Evolutionary conservation across 495 filamentous ascomycete genomes (phyloP), one percentile per base, ranked within the genome.

Genomic region (Pyrenula aspistea): DNA sequence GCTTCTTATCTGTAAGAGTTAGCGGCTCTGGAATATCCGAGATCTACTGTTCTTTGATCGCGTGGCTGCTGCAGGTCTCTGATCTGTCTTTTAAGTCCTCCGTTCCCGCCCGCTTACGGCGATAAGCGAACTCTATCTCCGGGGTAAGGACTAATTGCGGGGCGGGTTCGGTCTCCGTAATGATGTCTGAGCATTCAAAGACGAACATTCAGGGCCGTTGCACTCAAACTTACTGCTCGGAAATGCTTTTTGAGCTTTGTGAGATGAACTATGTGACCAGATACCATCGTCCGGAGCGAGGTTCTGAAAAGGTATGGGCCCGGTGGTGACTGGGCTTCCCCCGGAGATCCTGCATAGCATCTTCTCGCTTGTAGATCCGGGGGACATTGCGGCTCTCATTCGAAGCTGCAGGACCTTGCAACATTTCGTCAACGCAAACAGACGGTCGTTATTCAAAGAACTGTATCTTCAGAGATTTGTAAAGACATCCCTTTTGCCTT

Each of bases 301-400:
- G 4, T 15, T 42, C n/a, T 22, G 20, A 23, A 15, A n/a, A 23
- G 51, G n/a, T 36, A 63, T 61, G 61, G 51, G 25, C 2, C 31
- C 49, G 12, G 12, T 31, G 15, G 50, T 65, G 1, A 54, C 63
- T 4, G 19, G 36, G 12, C 70, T 81, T 8, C 78, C 77, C 3
- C 71, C 76, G n/a, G 82, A 85, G 66, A 73, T 83, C 51, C 59
- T 84, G 24, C 76, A 82, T 58, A 66, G 71, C 57, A 77, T 86
- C 55, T 67, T 86, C 48, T 57, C 63, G 52, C 72, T 75, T 54
- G 64, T 81, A n/a, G 67, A 78, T n/a, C 77, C 78, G 1, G 58
- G 66, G 25, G 81, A 83, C 57, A 59, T 86, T 25, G 68, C 67
- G 0, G 53, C 61, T n/a, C 57, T 83, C 19, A 63, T 71, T 36